Base-by-base conservation (phyloP, 352 stramenopile species). In the Blastocystis sp. region DNA sequence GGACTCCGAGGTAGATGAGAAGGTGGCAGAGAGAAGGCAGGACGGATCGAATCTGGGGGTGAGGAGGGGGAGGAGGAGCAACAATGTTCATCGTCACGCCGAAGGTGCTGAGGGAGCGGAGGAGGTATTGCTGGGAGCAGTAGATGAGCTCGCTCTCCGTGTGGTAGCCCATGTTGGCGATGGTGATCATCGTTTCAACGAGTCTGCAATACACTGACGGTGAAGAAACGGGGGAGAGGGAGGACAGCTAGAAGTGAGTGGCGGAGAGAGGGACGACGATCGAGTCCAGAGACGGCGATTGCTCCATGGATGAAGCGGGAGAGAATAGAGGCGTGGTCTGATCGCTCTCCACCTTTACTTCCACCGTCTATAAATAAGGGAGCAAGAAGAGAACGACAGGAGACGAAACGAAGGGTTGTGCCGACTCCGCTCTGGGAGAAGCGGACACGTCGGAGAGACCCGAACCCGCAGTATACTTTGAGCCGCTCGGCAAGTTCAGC, bases 91-190 rank as follows among this genome's bases (percentile, higher is more conserved):
- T 41, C 19, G 26, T 41, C 19, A 74, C 45, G 45, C 45, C 45
- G 45, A 55, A 16, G 45, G 16, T 19, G 45, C 45, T 55, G 45
- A 55, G 16, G 45, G 45, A 55, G 45, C 45, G 45, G 45, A 55
- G 45, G 45, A 55, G 35, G 37, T 74, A 74, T 29, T 74, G n/a
- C 35, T 74, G n/a, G 35, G n/a, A 74, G 35, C 63, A 74, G 26
- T 35, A 37, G 35, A 74, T 41, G n/a, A 74, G 35, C 63, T 74
- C 31, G 19, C 63, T n/a, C 26, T 74, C 63, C 4, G 63, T 37
- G 37, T 74, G 63, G 24, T 37, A 26, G 24, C 63, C 63, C 16
- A n/a, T 74, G 35, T 37, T 74, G 26, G 16, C 63, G 24, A 74
- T 37, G 35, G 16, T n/a, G 19, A 74, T 41, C 4, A 74, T 39